Conservation (phyloP, 2,329 filamentous ascomycete genomes). For the Colletotrichum nymphaeae region DNA sequence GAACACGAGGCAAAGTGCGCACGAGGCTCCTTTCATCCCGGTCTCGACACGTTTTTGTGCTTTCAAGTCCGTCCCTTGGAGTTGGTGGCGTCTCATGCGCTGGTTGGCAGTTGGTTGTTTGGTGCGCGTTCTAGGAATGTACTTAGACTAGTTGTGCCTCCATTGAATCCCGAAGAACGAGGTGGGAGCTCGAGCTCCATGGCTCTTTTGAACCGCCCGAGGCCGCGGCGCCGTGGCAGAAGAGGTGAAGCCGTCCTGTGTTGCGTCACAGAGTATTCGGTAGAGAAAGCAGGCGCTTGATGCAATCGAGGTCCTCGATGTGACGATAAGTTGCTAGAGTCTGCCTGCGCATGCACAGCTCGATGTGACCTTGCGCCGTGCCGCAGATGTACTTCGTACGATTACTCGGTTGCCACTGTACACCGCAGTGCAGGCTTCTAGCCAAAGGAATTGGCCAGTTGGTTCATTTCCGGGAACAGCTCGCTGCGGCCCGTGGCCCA, state of each 20-base stretch:
- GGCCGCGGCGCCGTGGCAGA: background rate
- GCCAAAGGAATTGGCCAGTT: conserved; percentile 4
- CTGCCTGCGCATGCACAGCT: background rate
- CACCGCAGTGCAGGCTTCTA: background rate
- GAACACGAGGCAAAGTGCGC: conserved; percentile 18
- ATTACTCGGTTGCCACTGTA: background rate
- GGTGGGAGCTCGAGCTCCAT: background rate
- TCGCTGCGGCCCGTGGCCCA: conserved; percentile 18
- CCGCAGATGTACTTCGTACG: background rate
- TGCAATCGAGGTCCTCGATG: background rate
- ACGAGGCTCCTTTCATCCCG: conserved; percentile 24
- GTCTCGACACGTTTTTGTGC: conserved; percentile 24
- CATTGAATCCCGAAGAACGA: background rate
- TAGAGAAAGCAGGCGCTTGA: background rate
- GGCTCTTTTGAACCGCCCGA: background rate
- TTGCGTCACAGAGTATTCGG: background rate
- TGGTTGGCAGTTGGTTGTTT: conserved; percentile 1
- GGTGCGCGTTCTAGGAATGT: background rate
- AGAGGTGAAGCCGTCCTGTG: background rate
- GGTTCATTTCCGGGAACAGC: background rate
- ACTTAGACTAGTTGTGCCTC: background rate
- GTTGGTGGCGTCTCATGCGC: background rate
- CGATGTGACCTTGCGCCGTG: background rate
- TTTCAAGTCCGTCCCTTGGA: conserved; percentile 13
- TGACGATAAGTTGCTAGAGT: background rate